Base-by-base conservation (phyloP, 2,329 filamentous ascomycete genomes). In the Torrubiella hemipterigena region DNA sequence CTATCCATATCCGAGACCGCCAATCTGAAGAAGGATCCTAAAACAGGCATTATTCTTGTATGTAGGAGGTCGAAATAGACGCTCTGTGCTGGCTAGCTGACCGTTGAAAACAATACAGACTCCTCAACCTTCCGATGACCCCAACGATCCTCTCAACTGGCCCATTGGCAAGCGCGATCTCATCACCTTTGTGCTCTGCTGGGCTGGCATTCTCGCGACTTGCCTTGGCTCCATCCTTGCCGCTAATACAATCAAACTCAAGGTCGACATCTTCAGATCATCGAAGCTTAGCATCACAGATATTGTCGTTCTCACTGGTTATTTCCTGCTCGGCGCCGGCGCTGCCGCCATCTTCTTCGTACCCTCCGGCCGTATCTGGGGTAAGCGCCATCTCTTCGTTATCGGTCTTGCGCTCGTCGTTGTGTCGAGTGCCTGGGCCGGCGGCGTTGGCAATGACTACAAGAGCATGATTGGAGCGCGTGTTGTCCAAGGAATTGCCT, bases 51-150 rank as follows among this genome's bases (percentile, higher is more conserved):
- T n/a, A n/a, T n/a, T n/a, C n/a, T n/a, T n/a, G n/a, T n/a, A n/a
- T n/a, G n/a, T n/a, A n/a, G n/a, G n/a, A n/a, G n/a, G n/a, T n/a
- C n/a, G 20, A 22, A 22, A 22, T 22, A 22, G 13, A 8, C 17
- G 12, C n/a, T 4, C 10, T 15, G 6, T n/a, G 19, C 20, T 9
- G 4, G 2, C 7, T 19, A 18, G 23, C 28, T 33, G 18, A 30
- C 24, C n/a, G 27, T n/a, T 5, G 14, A 14, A n/a, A 16, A 23
- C 6, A 26, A 19, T 18, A 9, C 34, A 67, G 61, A 59, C 67
- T 5, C 89, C 89, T 5, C 89, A 95, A 49, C 89, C 89, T 3
- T 87, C 79, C 39, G 81, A 93, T 54, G 84, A 93, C 51, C 84
- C 83, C 4, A 89, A 93, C 51, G 87, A 95, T 55, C 87, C 85